Evolutionary conservation across 1,284 basidiomycete species (phyloP), one percentile per base, ranked within the genome.

Genomic region (Ustilago lituana): DNA sequence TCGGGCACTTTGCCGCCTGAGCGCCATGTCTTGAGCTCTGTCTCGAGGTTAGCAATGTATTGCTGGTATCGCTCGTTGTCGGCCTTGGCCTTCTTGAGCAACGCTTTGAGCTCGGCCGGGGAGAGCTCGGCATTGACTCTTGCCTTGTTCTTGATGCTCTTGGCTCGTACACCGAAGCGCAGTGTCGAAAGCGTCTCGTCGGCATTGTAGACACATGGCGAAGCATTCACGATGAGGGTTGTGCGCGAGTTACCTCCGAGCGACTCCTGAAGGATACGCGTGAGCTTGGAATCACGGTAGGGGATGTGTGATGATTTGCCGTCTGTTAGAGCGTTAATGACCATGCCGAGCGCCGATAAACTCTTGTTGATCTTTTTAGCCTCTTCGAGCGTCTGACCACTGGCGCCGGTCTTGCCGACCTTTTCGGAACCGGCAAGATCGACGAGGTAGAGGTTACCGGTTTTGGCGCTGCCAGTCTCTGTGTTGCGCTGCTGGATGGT

Each of bases 291-390:
- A 83, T 99, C 96, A 82, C 96, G 92, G 80, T 99, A 99, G 0
- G 96, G 96, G 55, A 99, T 91, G 82, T 99, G 94, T 73, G 93
- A 92, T 14, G 93, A 91, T 94, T 81, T 82, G 53, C 90, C 88
- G 80, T 99, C 96, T 2, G 96, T 99, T 62, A 99, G 85, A 4
- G 95, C 92, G 79, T 99, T 99, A 83, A 99, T 99, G 82, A 99
- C 96, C 94, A 98, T 98, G 44, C 96, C 96, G 64, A 99, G 88
- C 11, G 96, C 95, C 19, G 94, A 97, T 37, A 99, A 85, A 57
- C 91, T 93, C 85, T 98, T 98, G 86, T 99, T 99, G 85, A 99
- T 99, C 87, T 98, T 99, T 87, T 99, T 99, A 12, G 96, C 96
- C 83, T 99, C 96, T 83, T 99, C 96, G 12, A 99, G 85, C 29